Conservation (phyloP, 257 asterid genomes). For the Solanum ossicruentum region DNA sequence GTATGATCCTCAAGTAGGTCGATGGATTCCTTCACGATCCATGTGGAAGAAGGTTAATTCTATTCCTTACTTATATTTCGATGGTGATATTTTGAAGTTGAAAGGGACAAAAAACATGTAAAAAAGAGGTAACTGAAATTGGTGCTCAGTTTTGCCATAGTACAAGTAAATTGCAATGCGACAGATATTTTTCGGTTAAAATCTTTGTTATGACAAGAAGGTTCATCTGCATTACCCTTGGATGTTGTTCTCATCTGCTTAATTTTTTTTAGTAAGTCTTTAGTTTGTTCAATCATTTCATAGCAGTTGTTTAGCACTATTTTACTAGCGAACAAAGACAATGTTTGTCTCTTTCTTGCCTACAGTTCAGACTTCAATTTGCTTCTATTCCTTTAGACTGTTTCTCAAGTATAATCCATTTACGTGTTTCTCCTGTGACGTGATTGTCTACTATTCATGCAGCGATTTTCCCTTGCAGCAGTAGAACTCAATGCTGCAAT, state of each 20-base stretch:
- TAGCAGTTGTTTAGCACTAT: not conserved
- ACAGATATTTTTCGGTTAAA: not conserved
- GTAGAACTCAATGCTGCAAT: conserved; percentile 66
- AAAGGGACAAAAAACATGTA: not conserved
- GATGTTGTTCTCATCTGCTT: not conserved
- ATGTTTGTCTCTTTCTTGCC: not conserved
- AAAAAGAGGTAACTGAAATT: not conserved
- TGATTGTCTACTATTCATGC: conserved; percentile 7
- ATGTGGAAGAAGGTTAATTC: conserved; percentile 58
- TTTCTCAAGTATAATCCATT: not conserved
- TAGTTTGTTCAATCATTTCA: not conserved
- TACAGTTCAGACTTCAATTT: not conserved
- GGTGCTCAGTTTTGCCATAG: not conserved
- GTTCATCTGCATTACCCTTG: not conserved
- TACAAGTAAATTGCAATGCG: not conserved
- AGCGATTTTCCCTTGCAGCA: conserved; percentile 75
- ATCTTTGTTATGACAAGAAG: not conserved
- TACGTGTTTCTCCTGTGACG: not conserved
- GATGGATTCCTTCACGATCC: conserved; percentile 73
- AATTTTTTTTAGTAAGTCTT: not conserved
- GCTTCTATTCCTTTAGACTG: not conserved
- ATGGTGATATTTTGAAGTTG: not conserved
- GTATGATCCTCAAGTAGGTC: conserved; percentile 59
- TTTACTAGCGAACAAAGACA: not conserved
- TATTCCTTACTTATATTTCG: not conserved